Evolutionary conservation across 164 flowering plant genomes (phyloP).

Genomic region (Cinnamomum chago): DNA sequence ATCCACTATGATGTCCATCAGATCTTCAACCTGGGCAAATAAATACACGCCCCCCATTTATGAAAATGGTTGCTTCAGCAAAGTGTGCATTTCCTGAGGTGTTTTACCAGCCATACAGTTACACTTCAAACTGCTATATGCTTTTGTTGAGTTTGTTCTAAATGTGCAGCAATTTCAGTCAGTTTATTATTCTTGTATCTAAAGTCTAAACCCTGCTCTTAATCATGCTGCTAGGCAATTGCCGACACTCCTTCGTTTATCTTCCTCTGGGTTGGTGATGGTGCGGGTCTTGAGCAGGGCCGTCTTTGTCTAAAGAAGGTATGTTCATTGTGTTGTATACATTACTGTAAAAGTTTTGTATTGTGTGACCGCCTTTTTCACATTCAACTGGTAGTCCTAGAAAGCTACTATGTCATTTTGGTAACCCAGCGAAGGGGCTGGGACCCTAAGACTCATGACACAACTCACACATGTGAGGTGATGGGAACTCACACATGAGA

Average conservation of each 20-base stretch:
- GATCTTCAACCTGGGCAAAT: neutral
- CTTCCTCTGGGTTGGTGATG: slow-evolving; percentile 99
- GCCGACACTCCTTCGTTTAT: slow-evolving; percentile 98
- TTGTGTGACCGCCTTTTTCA: neutral
- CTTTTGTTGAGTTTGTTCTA: neutral
- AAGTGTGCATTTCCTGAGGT: no score
- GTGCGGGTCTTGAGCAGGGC: slow-evolving; percentile 96
- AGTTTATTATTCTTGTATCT: neutral
- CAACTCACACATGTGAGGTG: no score
- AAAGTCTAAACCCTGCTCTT: slow-evolving; percentile 1
- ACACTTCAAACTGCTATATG: neutral
- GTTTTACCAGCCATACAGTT: neutral
- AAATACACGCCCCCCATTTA: neutral
- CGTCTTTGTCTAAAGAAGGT: slow-evolving; percentile 97
- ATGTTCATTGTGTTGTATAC: slow-evolving; percentile 3
- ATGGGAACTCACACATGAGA: no score
- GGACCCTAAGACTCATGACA: no score
- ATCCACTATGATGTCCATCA: neutral
- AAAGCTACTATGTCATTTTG: neutral
- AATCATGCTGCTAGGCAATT: slow-evolving; percentile 56
- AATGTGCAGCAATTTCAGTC: neutral
- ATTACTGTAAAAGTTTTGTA: neutral
- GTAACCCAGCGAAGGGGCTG: no score
- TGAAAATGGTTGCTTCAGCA: neutral
- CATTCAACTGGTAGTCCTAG: neutral